These are phyloP conservation scores for Rhizopogon salebrosus DNA, from an alignment of 768 basidiomycete species.

Conservation along the genomic window DNA sequence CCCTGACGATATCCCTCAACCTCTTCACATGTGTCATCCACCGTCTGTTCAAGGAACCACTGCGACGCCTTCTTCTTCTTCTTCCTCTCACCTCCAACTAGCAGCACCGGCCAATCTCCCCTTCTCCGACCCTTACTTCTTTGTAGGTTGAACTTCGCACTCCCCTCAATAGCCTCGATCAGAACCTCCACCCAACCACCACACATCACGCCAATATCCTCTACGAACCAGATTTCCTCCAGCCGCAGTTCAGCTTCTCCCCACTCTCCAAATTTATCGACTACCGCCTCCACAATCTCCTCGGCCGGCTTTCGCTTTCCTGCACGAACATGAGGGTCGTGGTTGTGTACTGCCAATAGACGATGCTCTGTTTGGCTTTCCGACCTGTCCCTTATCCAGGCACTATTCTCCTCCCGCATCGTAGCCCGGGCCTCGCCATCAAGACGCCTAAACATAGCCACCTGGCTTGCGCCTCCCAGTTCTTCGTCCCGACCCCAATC, in stretches of 20 bases:
- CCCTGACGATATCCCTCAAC: background rate
- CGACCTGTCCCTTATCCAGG: constrained; percentile 6
- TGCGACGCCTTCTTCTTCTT: constrained; percentile 4
- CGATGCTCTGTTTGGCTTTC: constrained; percentile 31
- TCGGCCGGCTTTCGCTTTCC: constrained; percentile 35
- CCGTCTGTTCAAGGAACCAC: background rate
- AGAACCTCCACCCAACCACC: constrained; percentile 29
- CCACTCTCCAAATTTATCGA: constrained; percentile 49
- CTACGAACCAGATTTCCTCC: constrained; percentile 44
- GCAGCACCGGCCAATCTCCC: constrained; percentile 26
- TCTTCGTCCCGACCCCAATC: constrained; percentile 66
- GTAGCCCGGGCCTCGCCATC: constrained; percentile 29
- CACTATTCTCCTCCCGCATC: constrained; percentile 26
- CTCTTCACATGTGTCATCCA: background rate
- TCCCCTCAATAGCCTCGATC: constrained; percentile 19
- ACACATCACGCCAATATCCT: constrained; percentile 24
- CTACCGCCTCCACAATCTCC: constrained; percentile 46
- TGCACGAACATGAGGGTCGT: constrained; percentile 46
- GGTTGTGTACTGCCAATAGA: constrained; percentile 42
- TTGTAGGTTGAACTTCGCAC: constrained; percentile 19
- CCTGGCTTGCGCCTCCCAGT: constrained; percentile 62
- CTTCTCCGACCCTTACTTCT: constrained; percentile 13
- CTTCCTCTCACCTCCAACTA: constrained; percentile 17
- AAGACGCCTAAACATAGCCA: constrained; percentile 54
- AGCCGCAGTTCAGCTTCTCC: constrained; percentile 42